phyloP scores from a whole-genome alignment of 169 alveolate genomes.

The Perkinsus olseni region DNA sequence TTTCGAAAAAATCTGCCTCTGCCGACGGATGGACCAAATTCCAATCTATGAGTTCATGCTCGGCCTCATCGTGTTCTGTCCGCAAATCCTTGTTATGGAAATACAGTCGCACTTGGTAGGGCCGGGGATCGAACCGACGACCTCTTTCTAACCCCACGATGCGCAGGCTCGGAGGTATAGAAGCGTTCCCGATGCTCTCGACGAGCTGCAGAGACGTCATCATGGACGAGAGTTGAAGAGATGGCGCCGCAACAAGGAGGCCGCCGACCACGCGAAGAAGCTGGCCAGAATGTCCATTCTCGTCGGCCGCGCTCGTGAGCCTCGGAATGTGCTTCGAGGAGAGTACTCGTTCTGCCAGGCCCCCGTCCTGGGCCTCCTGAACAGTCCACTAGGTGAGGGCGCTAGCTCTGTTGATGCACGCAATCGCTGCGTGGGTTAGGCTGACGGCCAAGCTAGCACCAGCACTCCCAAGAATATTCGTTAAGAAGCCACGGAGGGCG shows the following conservation, averaged over 20 bases:
- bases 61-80: not conserved
- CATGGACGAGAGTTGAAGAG: not conserved
- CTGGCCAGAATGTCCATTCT: not conserved
- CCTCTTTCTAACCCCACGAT: no score
- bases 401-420: no score
- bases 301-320: not conserved
- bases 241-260: not conserved
- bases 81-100: not conserved
- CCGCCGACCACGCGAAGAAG: no score
- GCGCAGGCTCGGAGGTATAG: not conserved
- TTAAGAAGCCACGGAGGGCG: no score
- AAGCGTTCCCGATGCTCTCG: not conserved
- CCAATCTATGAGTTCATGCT: not conserved
- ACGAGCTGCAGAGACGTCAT: not conserved
- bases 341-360: no score
- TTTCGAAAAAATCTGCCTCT: not conserved
- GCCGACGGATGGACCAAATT: not conserved
- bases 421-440: no score
- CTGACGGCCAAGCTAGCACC: no score
- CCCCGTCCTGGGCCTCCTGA: no score
- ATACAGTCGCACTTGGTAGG: not conserved
- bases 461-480: no score
- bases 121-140: not conserved
- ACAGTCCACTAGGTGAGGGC: no score
- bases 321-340: no score